These are phyloP conservation scores for Aureobasidium zeae DNA, from an alignment of 2,329 filamentous ascomycete species.

Conservation along the genomic window DNA sequence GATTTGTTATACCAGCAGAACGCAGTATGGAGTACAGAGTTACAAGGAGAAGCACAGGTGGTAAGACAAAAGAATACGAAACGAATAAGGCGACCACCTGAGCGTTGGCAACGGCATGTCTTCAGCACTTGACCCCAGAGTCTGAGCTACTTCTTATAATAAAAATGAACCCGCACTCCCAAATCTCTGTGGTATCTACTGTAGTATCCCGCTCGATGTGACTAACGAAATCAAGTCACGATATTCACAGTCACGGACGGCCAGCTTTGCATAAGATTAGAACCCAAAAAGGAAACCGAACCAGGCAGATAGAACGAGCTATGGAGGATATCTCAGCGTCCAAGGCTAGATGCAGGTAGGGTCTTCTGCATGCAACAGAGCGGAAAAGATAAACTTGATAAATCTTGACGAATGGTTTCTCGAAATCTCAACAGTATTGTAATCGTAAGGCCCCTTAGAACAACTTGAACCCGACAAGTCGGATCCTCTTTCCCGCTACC, in stretches of 20 bases:
- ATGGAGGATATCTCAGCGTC: no score
- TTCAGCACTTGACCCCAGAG: no score
- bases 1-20: background rate
- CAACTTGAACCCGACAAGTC: constrained; percentile 34
- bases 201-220: no score
- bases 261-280: background rate
- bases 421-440: background rate
- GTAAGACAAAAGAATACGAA: constrained; percentile 3
- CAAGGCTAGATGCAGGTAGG: no score
- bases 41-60: background rate
- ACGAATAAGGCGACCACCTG: background rate
- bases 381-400: background rate
- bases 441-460: constrained; percentile 16
- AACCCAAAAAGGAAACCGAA: background rate
- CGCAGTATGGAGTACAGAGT: background rate
- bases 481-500: constrained; percentile 25
- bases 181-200: no score
- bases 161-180: background rate
- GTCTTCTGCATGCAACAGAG: background rate
- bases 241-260: background rate
- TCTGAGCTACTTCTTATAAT: background rate
- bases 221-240: background rate
- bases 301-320: no score
- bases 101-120: background rate
- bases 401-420: background rate